Evolutionary conservation across 192 early-diverging fungal species (phyloP).

Genomic region (Coemansia sp.): DNA sequence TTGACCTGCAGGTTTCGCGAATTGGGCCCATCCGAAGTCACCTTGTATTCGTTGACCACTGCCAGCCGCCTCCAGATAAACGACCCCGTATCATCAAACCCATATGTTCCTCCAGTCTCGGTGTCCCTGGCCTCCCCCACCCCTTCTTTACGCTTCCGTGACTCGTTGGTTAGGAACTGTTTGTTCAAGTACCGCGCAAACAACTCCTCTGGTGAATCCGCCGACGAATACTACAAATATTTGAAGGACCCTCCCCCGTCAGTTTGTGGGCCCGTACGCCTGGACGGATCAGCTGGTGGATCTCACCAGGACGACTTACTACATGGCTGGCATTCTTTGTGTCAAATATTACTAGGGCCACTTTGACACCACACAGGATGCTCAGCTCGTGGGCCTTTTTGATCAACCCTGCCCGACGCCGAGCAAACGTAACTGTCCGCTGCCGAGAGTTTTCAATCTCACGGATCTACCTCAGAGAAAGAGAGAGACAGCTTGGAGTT

Average conservation of each 20-base stretch:
- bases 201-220: conserved; percentile 29
- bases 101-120: conserved; percentile 17
- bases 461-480: conserved; percentile 19
- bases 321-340: conserved; percentile 50
- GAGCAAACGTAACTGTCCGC: conserved; percentile 47
- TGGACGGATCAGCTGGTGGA: no score
- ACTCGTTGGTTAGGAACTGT: conserved; percentile 51
- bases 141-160: conserved; percentile 40
- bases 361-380: conserved; percentile 47
- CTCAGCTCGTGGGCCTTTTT: conserved; percentile 52
- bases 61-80: conserved; percentile 43
- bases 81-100: conserved; percentile 31
- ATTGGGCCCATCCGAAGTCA: conserved; percentile 27
- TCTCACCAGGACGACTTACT: conserved; percentile 14
- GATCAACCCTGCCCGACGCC: conserved; percentile 46
- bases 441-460: conserved; percentile 50
- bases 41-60: conserved; percentile 49
- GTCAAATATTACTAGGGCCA: conserved; percentile 49
- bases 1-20: conserved; percentile 44
- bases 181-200: conserved; percentile 46
- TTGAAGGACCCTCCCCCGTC: no score
- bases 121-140: not conserved
- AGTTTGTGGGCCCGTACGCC: no score
- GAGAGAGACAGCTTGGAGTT: not conserved
- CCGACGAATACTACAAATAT: conserved; percentile 41